Percentiles rank a stretch among this genome's conserved stretches.
Conservation (phyloP, 495 filamentous ascomycete species). For the Xylaria telfairii region DNA sequence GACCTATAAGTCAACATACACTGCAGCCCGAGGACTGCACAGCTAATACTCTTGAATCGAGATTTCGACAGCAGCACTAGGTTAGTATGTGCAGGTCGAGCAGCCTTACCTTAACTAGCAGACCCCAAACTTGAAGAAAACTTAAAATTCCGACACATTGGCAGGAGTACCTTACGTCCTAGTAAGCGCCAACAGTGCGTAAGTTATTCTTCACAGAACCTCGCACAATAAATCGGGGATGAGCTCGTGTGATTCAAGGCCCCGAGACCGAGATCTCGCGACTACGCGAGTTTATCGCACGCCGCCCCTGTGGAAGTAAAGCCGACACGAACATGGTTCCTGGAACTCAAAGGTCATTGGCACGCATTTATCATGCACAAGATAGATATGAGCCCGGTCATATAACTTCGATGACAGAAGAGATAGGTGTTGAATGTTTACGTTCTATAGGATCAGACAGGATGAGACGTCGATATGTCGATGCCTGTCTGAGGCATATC, state of each 20-base stretch:
- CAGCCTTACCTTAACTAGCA: not conserved
- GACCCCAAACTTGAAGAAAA: not conserved
- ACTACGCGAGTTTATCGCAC: not conserved
- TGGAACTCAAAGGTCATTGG: not conserved
- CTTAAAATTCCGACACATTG: not conserved
- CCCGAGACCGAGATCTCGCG: not conserved
- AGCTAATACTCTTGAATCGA: not conserved
- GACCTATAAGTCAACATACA: not conserved
- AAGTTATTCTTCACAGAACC: not conserved
- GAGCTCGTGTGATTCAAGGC: not conserved
- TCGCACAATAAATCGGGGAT: not conserved
- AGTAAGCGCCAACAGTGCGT: not conserved
- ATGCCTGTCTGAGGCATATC: not conserved
- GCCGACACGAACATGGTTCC: not conserved
- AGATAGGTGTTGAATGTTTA: not conserved
- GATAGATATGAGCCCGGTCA: not conserved
- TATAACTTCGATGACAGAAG: not conserved
- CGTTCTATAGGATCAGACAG: no score
- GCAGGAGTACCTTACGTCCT: not conserved
- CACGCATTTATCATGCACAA: not conserved
- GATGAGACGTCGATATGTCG: not conserved
- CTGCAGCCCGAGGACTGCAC: not conserved
- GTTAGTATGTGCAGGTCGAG: not conserved
- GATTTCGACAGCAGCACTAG: not conserved
- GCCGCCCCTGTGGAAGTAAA: not conserved